Evolutionary conservation across 345 rosid species (phyloP).

Genomic region (Gossypium turneri): DNA sequence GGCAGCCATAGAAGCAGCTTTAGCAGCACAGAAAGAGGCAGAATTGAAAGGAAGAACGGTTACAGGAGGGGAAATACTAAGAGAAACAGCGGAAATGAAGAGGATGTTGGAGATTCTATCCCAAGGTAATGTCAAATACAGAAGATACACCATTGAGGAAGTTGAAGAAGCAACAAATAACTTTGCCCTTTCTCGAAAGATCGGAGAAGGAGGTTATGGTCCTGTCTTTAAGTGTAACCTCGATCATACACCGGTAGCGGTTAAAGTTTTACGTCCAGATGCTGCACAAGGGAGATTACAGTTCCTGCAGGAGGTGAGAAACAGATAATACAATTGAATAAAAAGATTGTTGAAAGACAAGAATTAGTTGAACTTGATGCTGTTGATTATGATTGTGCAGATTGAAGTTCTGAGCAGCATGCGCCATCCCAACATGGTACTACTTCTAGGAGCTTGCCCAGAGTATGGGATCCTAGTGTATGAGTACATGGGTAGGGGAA

Average conservation of each 20-base stretch:
- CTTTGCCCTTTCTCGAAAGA: constrained; percentile 49
- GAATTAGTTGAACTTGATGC: not conserved
- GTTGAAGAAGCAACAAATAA: constrained; percentile 69
- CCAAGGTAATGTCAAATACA: constrained; percentile 40
- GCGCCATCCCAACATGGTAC: constrained; percentile 96
- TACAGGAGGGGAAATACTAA: constrained; percentile 46
- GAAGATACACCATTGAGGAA: constrained; percentile 73
- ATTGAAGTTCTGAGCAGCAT: constrained; percentile 85
- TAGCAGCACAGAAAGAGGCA: constrained; percentile 57
- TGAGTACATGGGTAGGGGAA: constrained; percentile 88
- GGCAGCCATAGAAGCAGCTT: constrained; percentile 68
- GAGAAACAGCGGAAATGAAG: constrained; percentile 48
- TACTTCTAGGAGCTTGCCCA: constrained; percentile 93
- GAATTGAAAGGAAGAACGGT: constrained; percentile 46
- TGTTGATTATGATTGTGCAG: constrained; percentile 28
- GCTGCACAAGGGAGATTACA: constrained; percentile 95
- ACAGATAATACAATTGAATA: not conserved
- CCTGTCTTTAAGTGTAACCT: constrained; percentile 77
- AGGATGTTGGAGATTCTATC: constrained; percentile 27
- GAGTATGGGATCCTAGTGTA: constrained; percentile 83
- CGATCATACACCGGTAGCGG: constrained; percentile 81
- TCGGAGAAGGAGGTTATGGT: constrained; percentile 98
- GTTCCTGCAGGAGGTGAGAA: constrained; percentile 78
- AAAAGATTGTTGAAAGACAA: not conserved
- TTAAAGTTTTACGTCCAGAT: constrained; percentile 85